Percentiles rank a stretch among this genome's conserved stretches.
Conservation (phyloP, 495 filamentous ascomycete species). For the Aspergillus ostianus region DNA sequence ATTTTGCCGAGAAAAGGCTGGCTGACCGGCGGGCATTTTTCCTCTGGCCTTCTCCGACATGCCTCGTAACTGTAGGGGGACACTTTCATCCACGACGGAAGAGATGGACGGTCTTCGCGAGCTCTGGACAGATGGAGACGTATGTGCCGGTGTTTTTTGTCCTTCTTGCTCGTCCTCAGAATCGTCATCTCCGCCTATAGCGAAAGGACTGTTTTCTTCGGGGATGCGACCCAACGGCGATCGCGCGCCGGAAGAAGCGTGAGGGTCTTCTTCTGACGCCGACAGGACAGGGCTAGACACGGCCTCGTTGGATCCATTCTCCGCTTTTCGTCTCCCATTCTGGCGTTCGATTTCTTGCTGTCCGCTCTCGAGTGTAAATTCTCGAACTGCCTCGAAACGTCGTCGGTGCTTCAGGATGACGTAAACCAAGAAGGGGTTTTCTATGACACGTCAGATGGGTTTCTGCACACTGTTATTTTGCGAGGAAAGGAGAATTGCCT, state of each 20-base stretch:
- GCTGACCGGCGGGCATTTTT: constrained; percentile 88
- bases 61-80: constrained; percentile 84
- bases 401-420: constrained; percentile 75
- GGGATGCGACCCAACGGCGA: constrained; percentile 73
- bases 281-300: constrained; percentile 36
- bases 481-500: constrained; percentile 20
- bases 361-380: constrained; percentile 93
- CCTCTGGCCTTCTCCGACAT: constrained; percentile 98
- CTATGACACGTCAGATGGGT: constrained; percentile 40
- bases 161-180: constrained; percentile 69
- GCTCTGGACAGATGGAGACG: constrained; percentile 65
- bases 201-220: constrained; percentile 76
- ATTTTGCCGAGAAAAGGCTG: constrained; percentile 85
- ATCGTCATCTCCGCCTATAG: constrained; percentile 88
- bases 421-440: constrained; percentile 82
- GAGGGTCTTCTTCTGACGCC: constrained; percentile 70
- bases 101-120: constrained; percentile 73
- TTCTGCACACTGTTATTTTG: background rate
- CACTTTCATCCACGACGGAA: constrained; percentile 71
- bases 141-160: constrained; percentile 65
- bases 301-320: constrained; percentile 31
- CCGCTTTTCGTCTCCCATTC: constrained; percentile 71
- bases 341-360: constrained; percentile 89
- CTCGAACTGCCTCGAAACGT: constrained; percentile 82
- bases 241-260: constrained; percentile 62